Base-by-base conservation (phyloP, 495 filamentous ascomycete genomes). In the Tricharina praecox region DNA sequence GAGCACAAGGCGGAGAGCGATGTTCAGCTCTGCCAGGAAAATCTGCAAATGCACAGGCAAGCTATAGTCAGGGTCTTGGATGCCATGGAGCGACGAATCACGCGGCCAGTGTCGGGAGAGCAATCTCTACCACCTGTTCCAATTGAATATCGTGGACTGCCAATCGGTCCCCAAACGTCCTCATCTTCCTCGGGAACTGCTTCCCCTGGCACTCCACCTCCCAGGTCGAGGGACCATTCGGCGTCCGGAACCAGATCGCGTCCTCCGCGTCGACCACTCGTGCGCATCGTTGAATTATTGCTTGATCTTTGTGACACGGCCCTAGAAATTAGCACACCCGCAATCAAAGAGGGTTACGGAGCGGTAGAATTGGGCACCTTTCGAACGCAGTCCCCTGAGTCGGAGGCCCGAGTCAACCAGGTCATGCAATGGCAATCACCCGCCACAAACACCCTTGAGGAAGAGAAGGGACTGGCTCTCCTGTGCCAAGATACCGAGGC, bases 1-100 rank as follows among this genome's bases (percentile, higher is more conserved):
- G 90, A 97, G 61, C 90, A 97, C 62, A 77, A 81, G 37, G 88
- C 92, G 1, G 90, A 97, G 62, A 88, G 93, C 80, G 88, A 95
- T 48, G 87, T 97, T 9, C 87, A 95, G 57, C 75, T 95, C 63
- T 78, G 85, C 23, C 90, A 97, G 59, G 90, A 97, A 57, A 82
- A 74, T 52, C 70, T 97, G 33, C 80, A 76, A n/a, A 87, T 96
- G 61, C 90, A 96, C 63, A 81, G 90, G 3, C 85, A 88, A 63
- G 71, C 81, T n/a, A 93, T 97, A 59, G 92, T 96, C 57, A 93
- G 80, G 61, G 82, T 96, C 18, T 69, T 97, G 18, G 92, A 97
- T 63, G 83, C 81, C 24, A 68, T 96, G 18, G 90, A 97, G 63
- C 76, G 83, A 25, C 77, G 85, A 38, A 78, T 80, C 50, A 71